Evolutionary conservation across 176 grass and related monocot species (phyloP).

Genomic region (Calamus simplicifolius): DNA sequence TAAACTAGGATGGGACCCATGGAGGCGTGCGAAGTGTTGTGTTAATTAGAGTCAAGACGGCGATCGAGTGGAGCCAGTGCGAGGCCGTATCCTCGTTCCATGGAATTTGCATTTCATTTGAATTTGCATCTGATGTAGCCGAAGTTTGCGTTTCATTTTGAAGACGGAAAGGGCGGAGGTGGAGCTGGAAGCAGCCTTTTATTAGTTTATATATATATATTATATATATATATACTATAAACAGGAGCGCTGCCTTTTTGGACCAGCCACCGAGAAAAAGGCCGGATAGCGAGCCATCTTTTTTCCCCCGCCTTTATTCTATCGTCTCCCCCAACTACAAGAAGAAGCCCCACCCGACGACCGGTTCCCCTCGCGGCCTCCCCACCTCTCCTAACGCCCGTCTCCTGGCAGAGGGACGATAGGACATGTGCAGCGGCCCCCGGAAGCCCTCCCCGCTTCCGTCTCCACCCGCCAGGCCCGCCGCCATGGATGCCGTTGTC

Average conservation of each 20-base stretch:
- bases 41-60: too few relatives aligned
- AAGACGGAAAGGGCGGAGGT: too few relatives aligned
- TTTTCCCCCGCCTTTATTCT: conserved; percentile 18
- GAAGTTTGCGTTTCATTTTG: too few relatives aligned
- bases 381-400: not conserved
- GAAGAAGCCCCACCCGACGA: not conserved
- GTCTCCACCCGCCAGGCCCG: not conserved
- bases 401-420: not conserved
- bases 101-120: too few relatives aligned
- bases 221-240: too few relatives aligned
- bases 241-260: not conserved
- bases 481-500: not conserved
- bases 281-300: not conserved
- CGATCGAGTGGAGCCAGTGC: too few relatives aligned
- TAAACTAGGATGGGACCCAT: too few relatives aligned
- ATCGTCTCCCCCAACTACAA: conserved; percentile 34
- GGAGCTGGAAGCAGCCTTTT: too few relatives aligned
- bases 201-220: too few relatives aligned
- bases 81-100: too few relatives aligned
- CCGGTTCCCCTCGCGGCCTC: conserved; percentile 2
- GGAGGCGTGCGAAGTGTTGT: too few relatives aligned
- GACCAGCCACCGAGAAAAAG: not conserved
- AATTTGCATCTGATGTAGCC: too few relatives aligned
- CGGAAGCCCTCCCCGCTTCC: conserved; percentile 40
- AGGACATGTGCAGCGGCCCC: conserved; percentile 68